phyloP scores from a whole-genome alignment of 2,329 filamentous ascomycete species.

The Cytospora mali region DNA sequence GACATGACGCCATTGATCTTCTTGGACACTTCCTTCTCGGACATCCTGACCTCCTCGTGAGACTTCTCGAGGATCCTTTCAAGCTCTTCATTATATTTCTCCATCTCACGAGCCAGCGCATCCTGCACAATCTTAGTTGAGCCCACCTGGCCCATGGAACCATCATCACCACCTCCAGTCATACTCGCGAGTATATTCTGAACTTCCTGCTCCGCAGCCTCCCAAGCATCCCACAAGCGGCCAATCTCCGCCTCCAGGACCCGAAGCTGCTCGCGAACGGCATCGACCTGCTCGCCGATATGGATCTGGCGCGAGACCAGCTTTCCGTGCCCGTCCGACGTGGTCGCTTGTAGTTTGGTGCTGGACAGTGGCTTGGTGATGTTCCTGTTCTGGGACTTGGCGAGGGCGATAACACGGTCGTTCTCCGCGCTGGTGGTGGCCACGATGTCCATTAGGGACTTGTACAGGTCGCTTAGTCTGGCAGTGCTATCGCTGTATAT shows the following conservation, averaged over 20 bases:
- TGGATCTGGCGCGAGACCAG: neutral
- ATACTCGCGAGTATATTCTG: slow-evolving; percentile 35
- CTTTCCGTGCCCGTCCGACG: neutral
- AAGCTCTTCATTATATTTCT: slow-evolving; percentile 11
- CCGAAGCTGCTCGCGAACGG: slow-evolving; percentile 25
- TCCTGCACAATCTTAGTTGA: neutral
- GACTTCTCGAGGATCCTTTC: slow-evolving; percentile 11
- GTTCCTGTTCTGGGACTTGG: slow-evolving; percentile 17
- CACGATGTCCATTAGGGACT: slow-evolving; percentile 2
- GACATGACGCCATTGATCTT: slow-evolving; percentile 25
- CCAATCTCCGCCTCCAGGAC: slow-evolving; percentile 28
- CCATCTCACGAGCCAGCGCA: slow-evolving; percentile 19
- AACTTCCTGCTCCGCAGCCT: slow-evolving; percentile 44
- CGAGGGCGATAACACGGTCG: slow-evolving; percentile 6
- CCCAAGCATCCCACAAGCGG: slow-evolving; percentile 38
- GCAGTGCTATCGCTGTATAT: slow-evolving; percentile 13
- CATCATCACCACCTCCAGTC: neutral
- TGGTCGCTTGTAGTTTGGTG: slow-evolving; percentile 5
- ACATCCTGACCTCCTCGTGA: slow-evolving; percentile 20
- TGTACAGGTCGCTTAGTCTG: slow-evolving; percentile 7
- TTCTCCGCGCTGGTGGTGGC: neutral
- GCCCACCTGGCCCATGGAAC: neutral
- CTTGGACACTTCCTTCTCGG: slow-evolving; percentile 23
- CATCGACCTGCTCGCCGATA: slow-evolving; percentile 23
- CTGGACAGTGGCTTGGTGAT: slow-evolving; percentile 14